phyloP scores from a whole-genome alignment of 257 asterid genomes.

The Solanum bulbocastanum region DNA sequence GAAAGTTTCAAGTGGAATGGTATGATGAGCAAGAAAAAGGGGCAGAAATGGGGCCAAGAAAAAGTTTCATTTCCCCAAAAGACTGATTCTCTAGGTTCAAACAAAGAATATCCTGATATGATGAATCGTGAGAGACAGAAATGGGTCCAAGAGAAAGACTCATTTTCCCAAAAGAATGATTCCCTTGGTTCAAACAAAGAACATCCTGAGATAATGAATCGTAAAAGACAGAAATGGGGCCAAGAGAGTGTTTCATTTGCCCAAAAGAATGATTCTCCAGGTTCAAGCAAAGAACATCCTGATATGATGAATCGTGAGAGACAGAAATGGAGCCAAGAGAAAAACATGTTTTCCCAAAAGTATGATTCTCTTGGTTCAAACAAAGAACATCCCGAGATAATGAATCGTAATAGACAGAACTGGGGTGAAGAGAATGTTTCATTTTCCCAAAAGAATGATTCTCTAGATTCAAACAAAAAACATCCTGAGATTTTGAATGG shows the following conservation, averaged over 20 bases:
- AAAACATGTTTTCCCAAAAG: background rate
- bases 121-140: background rate
- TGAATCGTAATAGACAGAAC: background rate
- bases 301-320: slow-evolving; percentile 21
- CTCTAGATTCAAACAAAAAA: slow-evolving; percentile 14
- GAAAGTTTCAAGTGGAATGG: slow-evolving; percentile 70
- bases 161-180: background rate
- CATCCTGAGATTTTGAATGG: slow-evolving; percentile 15
- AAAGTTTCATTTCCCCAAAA: slow-evolving; percentile 31
- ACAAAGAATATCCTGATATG: slow-evolving; percentile 14
- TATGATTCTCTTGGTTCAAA: slow-evolving; percentile 1
- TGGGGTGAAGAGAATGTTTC: background rate
- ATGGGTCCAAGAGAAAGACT: background rate
- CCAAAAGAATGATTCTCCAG: slow-evolving; percentile 1
- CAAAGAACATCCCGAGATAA: slow-evolving; percentile 20
- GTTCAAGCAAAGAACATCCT: slow-evolving; percentile 15
- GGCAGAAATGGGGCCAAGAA: slow-evolving; percentile 58
- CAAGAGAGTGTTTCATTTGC: background rate
- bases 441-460: background rate
- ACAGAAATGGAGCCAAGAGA: slow-evolving; percentile 58
- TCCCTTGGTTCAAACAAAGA: slow-evolving; percentile 11
- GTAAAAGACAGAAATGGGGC: background rate
- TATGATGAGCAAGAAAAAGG: slow-evolving; percentile 82
- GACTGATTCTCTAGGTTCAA: slow-evolving; percentile 11
- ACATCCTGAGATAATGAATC: slow-evolving; percentile 14